Evolutionary conservation across 495 filamentous ascomycete genomes (phyloP).

Genomic region (Mycothermus thermophilus): DNA sequence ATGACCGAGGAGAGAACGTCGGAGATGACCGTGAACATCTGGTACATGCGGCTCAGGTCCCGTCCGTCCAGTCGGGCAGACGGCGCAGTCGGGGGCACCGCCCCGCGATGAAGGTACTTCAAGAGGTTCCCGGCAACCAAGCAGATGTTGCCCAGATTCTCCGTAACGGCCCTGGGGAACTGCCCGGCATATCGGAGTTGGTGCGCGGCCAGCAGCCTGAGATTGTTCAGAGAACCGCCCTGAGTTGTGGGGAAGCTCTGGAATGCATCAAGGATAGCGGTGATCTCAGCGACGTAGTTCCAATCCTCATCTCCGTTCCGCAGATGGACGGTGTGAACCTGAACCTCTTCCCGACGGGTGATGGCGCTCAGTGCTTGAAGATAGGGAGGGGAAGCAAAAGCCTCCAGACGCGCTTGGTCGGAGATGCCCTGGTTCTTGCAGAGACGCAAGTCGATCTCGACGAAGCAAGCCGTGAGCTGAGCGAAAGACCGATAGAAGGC

Average conservation of each 20-base stretch:
- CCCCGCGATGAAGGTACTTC: slow-evolving; percentile 15
- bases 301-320: slow-evolving; percentile 15
- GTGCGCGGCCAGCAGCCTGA: slow-evolving; percentile 19
- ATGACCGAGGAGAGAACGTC: slow-evolving; percentile 27
- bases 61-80: no score
- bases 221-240: slow-evolving; percentile 6
- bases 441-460: slow-evolving; percentile 16
- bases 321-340: slow-evolving; percentile 13
- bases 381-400: slow-evolving; percentile 19
- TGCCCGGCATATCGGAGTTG: slow-evolving; percentile 15
- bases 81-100: no score
- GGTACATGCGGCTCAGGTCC: slow-evolving; percentile 22
- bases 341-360: slow-evolving; percentile 18
- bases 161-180: slow-evolving; percentile 28
- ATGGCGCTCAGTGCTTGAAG: slow-evolving; percentile 17
- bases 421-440: not conserved
- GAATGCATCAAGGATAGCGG: slow-evolving; percentile 18
- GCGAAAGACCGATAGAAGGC: slow-evolving; percentile 21
- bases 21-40: slow-evolving; percentile 28
- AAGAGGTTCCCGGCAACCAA: slow-evolving; percentile 20
- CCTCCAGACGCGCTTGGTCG: slow-evolving; percentile 10
- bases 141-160: slow-evolving; percentile 26
- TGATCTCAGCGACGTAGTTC: slow-evolving; percentile 19
- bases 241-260: slow-evolving; percentile 10
- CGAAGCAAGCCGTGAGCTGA: slow-evolving; percentile 17